These are phyloP conservation scores for Amanita fuliginea DNA, from an alignment of 768 basidiomycete genomes.

Conservation along the genomic window DNA sequence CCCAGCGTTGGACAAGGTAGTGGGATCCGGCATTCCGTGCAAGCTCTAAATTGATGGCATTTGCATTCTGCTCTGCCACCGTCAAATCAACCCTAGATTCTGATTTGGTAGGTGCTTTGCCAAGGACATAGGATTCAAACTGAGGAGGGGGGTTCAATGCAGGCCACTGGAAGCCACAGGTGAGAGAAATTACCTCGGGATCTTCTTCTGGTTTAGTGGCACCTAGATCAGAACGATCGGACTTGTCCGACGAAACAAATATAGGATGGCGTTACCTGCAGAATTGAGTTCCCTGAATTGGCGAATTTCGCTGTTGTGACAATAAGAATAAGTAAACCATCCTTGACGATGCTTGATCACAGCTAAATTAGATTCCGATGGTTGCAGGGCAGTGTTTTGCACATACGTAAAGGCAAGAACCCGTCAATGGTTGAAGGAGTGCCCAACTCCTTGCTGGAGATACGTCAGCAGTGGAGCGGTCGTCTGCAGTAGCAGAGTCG, in stretches of 20 bases:
- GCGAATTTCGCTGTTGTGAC: slow-evolving; percentile 89
- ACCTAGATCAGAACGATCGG: slow-evolving; percentile 19
- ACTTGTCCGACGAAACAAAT: not conserved
- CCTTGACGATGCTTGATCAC: slow-evolving; percentile 62
- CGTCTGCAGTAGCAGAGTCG: slow-evolving; percentile 28
- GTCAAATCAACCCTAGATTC: slow-evolving; percentile 56
- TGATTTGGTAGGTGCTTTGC: slow-evolving; percentile 50
- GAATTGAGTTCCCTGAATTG: slow-evolving; percentile 85
- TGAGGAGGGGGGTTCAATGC: slow-evolving; percentile 18
- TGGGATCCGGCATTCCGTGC: slow-evolving; percentile 69
- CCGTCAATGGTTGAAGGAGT: slow-evolving; percentile 67
- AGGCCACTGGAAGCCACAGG: slow-evolving; percentile 14
- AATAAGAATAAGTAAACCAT: slow-evolving; percentile 97
- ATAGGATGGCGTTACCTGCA: slow-evolving; percentile 12
- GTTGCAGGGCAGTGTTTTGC: slow-evolving; percentile 18
- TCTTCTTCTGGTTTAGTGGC: slow-evolving; percentile 79
- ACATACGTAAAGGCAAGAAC: slow-evolving; percentile 79
- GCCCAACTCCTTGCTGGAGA: slow-evolving; percentile 75
- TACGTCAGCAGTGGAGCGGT: slow-evolving; percentile 47
- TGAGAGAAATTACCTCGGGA: slow-evolving; percentile 46
- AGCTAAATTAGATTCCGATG: slow-evolving; percentile 19
- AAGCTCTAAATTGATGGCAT: slow-evolving; percentile 62
- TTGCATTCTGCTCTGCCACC: slow-evolving; percentile 53
- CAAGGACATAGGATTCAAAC: slow-evolving; percentile 75
- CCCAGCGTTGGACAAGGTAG: slow-evolving; percentile 90